These are phyloP conservation scores for Asterophora parasitica DNA, from an alignment of 768 basidiomycete genomes.

Conservation along the genomic window DNA sequence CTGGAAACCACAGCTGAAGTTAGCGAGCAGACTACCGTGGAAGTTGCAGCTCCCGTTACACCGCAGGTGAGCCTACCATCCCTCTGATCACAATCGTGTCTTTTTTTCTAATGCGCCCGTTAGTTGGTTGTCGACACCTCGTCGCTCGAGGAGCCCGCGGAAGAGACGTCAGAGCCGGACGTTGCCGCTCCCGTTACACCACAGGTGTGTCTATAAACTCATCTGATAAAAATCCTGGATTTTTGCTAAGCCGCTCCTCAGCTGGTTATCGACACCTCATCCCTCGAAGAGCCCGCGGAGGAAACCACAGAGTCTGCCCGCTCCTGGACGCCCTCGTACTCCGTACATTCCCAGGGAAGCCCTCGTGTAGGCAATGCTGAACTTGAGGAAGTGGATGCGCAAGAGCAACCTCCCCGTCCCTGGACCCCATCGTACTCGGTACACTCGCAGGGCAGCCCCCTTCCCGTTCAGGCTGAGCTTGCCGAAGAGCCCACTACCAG, in stretches of 20 bases:
- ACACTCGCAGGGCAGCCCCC: slow-evolving; percentile 33
- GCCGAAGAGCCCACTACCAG: no score
- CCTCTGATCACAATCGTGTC: no score
- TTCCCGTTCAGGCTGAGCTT: slow-evolving; percentile 11
- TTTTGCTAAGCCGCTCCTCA: not conserved
- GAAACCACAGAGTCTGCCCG: not conserved
- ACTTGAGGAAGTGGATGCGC: not conserved
- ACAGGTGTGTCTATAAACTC: slow-evolving; percentile 6
- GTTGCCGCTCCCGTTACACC: slow-evolving; percentile 3
- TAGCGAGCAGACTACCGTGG: no score
- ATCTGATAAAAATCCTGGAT: no score
- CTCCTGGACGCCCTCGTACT: slow-evolving; percentile 35
- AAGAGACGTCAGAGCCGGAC: not conserved
- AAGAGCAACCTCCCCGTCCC: slow-evolving; percentile 16
- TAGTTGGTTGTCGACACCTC: no score
- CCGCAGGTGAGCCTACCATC: no score
- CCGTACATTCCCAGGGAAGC: slow-evolving; percentile 32
- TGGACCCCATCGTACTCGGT: slow-evolving; percentile 42
- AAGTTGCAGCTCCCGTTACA: no score
- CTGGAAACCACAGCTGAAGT: no score
- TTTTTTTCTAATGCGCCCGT: no score
- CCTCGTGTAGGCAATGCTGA: slow-evolving; percentile 12
- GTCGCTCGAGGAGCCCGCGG: not conserved
- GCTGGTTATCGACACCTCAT: slow-evolving; percentile 19
- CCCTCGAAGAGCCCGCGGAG: slow-evolving; percentile 12